These are phyloP conservation scores for Alternaria sp. DNA, from an alignment of 2,329 filamentous ascomycete genomes.

Conservation along the genomic window DNA sequence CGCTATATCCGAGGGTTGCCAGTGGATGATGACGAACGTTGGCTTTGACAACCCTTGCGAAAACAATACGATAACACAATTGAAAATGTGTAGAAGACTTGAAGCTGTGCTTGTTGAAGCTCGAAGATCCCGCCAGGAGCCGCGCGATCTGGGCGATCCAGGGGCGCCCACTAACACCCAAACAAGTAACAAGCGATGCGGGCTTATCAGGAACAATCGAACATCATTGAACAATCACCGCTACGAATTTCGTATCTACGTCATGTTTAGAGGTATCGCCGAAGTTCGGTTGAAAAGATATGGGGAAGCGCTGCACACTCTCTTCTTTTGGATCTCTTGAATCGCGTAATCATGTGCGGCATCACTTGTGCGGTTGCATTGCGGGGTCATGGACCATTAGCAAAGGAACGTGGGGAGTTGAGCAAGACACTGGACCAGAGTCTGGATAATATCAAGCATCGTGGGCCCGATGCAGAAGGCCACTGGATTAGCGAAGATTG, in stretches of 20 bases:
- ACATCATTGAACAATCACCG: slow-evolving; percentile 5
- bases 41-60: background rate
- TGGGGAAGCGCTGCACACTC: background rate
- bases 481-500: slow-evolving; percentile 58
- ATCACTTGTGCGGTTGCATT: slow-evolving; percentile 27
- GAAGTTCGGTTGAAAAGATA: background rate
- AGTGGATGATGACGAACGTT: slow-evolving; percentile 3
- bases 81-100: slow-evolving; percentile 2
- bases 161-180: slow-evolving; percentile 7
- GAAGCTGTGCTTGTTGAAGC: slow-evolving; percentile 1
- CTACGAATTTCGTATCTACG: slow-evolving; percentile 1
- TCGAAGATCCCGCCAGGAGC: slow-evolving; percentile 2
- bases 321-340: background rate
- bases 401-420: slow-evolving; percentile 7
- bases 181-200: slow-evolving; percentile 16
- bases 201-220: slow-evolving; percentile 11
- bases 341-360: slow-evolving; percentile 21
- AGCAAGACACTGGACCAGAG: slow-evolving; percentile 24
- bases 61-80: background rate
- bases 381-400: slow-evolving; percentile 21
- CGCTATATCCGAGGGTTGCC: slow-evolving; percentile 12
- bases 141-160: slow-evolving; percentile 8
- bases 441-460: slow-evolving; percentile 50
- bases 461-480: slow-evolving; percentile 58
- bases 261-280: slow-evolving; percentile 5